Base-by-base conservation (phyloP, 2,329 filamentous ascomycete genomes). In the Grosmannia penicillata region DNA sequence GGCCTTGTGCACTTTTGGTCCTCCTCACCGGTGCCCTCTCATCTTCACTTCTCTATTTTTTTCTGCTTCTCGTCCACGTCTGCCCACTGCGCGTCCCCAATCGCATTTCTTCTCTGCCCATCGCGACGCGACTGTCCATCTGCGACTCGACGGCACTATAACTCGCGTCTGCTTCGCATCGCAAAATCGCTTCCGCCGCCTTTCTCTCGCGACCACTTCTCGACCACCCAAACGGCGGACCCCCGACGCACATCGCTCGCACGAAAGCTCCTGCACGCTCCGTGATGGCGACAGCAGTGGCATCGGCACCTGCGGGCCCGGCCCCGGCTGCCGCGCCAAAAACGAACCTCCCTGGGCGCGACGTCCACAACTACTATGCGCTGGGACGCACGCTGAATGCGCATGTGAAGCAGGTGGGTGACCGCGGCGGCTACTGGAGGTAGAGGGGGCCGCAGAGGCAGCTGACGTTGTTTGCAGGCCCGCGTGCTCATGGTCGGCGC, bases 401-500 rank as follows among this genome's bases (percentile, higher is more conserved):
- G 39, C 63, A 64, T 44, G 71, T 86, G 45, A 83, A 83, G 56
- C 65, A 82, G 70, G 80, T 83, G 66, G 54, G 63, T 14, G 2
- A 2, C 18, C 5, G 14, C n/a, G 18, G n/a, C 14, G 21, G 26
- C n/a, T n/a, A n/a, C n/a, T n/a, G n/a, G n/a, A n/a, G n/a, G n/a
- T n/a, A n/a, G n/a, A n/a, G n/a, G n/a, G n/a, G n/a, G n/a, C n/a
- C n/a, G n/a, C n/a, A n/a, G n/a, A n/a, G n/a, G n/a, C n/a, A n/a
- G n/a, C 31, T 33, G 31, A 33, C 31, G 51, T 66, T 53, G 30
- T 41, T 46, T 43, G 43, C 60, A 94, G 86, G 74, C 85, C 44
- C 82, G 79, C 46, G 80, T 95, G 38, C 70, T 98, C 42, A 85
- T 98, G 68, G 89, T 98, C 41, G 91, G 91, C 51, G 91, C 91